Base-by-base conservation (phyloP, 345 rosid genomes). In the Arabidopsis arenosa region DNA sequence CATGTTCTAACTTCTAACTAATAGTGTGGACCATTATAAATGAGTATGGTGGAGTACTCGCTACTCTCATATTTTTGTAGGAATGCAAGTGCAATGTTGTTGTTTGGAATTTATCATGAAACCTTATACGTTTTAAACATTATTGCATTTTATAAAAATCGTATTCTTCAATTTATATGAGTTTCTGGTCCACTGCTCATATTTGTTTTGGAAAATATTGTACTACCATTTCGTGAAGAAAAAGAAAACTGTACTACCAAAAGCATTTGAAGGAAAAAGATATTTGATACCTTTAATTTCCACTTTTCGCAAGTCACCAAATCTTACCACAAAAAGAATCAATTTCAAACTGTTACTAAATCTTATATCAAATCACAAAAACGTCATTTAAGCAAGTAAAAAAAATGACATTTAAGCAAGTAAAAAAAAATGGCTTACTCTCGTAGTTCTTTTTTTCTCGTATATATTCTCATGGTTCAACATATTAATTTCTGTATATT, bases 241-340 rank as follows among this genome's bases (percentile, higher is more conserved):
- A 49, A 62, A 4, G 0, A 2, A 63, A 73, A 30, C 3, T 73
- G 70, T 63, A 73, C 77, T 54, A 44, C 10, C 47, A 17, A 64
- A 73, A 59, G 26, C n/a, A 53, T 14, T 41, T 33, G 12, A 35
- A 41, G 55, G 23, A 57, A 64, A 64, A 53, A 37, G 1, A 49
- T 71, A 21, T 43, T 43, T 45, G 33, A 33, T 15, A 23, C 48
- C 45, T 63, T 63, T 63, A 11, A 30, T 53, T 49, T 0, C 26
- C 53, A 52, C 43, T 73, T 17, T 73, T 17, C 43, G 44, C 44
- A 63, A 52, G 26, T 63, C 63, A 73, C 44, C 15, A 6, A 48
- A 45, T 56, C 59, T 60, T 48, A 8, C 66, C 58, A 9, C 18
- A 11, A 11, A 37, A 37, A 54, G 33, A 7, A 30, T 5, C 33